These are phyloP conservation scores for Trichoderma gracile DNA, from an alignment of 2,329 filamentous ascomycete species.

Conservation along the genomic window DNA sequence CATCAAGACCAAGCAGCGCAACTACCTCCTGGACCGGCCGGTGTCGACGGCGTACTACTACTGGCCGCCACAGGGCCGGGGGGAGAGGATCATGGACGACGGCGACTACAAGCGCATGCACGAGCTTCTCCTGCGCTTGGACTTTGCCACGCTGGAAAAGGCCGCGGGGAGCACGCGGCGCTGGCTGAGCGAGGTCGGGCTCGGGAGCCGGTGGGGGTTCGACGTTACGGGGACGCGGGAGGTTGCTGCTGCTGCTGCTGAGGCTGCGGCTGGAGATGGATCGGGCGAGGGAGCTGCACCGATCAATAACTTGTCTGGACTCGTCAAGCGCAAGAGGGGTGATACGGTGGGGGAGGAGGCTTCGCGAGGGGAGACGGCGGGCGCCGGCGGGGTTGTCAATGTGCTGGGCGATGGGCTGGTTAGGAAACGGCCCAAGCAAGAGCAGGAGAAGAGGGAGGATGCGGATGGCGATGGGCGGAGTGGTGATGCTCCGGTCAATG, in stretches of 20 bases:
- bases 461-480: constrained; percentile 15
- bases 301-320: constrained; percentile 51
- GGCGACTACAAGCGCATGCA: constrained; percentile 65
- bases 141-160: constrained; percentile 67
- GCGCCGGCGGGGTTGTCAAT: constrained; percentile 41
- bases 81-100: constrained; percentile 63
- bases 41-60: constrained; percentile 61
- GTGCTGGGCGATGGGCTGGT: constrained; percentile 51
- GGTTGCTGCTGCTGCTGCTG: constrained; percentile 21
- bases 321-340: constrained; percentile 51
- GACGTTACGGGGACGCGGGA: constrained; percentile 49
- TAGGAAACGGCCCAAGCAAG: constrained; percentile 56
- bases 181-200: constrained; percentile 68
- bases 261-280: constrained; percentile 22
- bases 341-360: constrained; percentile 30
- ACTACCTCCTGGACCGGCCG: constrained; percentile 52
- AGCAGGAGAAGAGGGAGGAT: constrained; percentile 24
- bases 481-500: constrained; percentile 41
- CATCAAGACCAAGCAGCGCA: constrained; percentile 60
- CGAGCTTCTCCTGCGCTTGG: constrained; percentile 70
- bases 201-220: constrained; percentile 54
- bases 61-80: constrained; percentile 64
- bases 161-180: constrained; percentile 65
- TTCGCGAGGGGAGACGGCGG: constrained; percentile 26
- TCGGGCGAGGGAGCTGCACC: constrained; percentile 16